Base-by-base conservation (phyloP, 306 rosid species). In the Medicago arabica region DNA sequence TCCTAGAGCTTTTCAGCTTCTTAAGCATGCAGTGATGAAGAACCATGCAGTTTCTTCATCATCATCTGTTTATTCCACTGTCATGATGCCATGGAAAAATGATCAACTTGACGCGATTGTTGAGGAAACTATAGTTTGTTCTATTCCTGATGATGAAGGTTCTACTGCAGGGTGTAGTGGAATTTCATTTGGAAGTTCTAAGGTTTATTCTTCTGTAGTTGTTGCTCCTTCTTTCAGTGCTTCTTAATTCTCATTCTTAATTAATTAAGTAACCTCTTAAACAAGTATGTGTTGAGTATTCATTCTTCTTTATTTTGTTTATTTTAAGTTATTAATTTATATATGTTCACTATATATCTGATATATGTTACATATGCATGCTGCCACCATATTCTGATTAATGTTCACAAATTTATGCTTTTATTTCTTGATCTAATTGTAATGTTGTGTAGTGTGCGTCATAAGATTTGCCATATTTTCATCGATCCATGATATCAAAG, bases 211-310 rank as follows among this genome's bases (percentile, higher is more conserved):
- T 85, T 90, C 98, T 82, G 97, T 93, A 71, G 80, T 90, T 81
- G 98, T 93, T 8, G 95, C 97, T 88, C 97, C 98, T 83, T 87
- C 98, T 81, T 93, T 93, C 80, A 89, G 95, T 76, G 68, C 76
- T 64, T 77, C 81, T 21, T 55, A 55, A 55, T 54, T 54, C 13
- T 18, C 69, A 40, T 18, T 75, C 74, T 70, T 77, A 77, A 65
- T 17, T 64, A 17, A 75, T 47, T 40, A 69, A 17, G 28, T 70
- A 58, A 63, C 49, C 39, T 47, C 71, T 55, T 53, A 34, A 69
- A 69, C 44, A 53, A 38, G 63, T 66, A 51, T 72, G 75, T 49
- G n/a, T 79, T 76, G 43, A 61, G 19, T 31, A 75, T 40, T 40
- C 36, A 40, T 61, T 59, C 39, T 59, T 59, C 39, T 39, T 21